Evolutionary conservation across 345 rosid species (phyloP), one percentile per base, ranked within the genome.

Genomic region (Lumnitzera racemosa): DNA sequence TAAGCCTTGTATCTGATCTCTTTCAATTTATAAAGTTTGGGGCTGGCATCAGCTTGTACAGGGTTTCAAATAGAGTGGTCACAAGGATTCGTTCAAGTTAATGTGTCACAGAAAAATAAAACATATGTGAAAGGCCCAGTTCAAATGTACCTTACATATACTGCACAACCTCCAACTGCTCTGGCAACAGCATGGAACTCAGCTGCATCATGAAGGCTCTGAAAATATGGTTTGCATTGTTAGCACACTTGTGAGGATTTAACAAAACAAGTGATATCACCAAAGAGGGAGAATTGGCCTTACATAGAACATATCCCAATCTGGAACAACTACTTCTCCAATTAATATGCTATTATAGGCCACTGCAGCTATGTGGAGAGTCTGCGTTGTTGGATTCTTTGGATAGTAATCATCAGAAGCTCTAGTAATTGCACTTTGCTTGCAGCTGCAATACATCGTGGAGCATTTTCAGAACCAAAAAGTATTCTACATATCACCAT

Each of bases 251-350:
- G 25, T n/a, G 13, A 3, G 29, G 20, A 49, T 27, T 36, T 20
- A 7, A 46, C 31, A 46, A 16, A 50, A 53, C 27, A 24, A 24
- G 41, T 24, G 24, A 36, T 15, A 57, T 51, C 46, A 57, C 14
- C 29, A 23, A 58, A 47, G 59, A n/a, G 53, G 51, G 36, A 25
- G n/a, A 17, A 17, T 9, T 11, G 41, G 25, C 16, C 80, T 48
- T 72, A 78, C 85, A 57, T 80, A 80, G 71, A 83, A 83, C 83
- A 80, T 80, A 62, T 80, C 85, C 83, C 85, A 83, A 27, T 83
- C 85, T 14, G 85, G 85, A 66, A 78, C 83, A 55, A 76, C 63
- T 15, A 80, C 68, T 83, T 80, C 89, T 47, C 89, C 85, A 23
- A 80, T 81, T 63, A 80, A 78, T 60, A 78, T 66, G 73, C 85